These are phyloP conservation scores for Penicillium brevicompactum DNA, from an alignment of 2,329 filamentous ascomycete genomes.

Conservation along the genomic window DNA sequence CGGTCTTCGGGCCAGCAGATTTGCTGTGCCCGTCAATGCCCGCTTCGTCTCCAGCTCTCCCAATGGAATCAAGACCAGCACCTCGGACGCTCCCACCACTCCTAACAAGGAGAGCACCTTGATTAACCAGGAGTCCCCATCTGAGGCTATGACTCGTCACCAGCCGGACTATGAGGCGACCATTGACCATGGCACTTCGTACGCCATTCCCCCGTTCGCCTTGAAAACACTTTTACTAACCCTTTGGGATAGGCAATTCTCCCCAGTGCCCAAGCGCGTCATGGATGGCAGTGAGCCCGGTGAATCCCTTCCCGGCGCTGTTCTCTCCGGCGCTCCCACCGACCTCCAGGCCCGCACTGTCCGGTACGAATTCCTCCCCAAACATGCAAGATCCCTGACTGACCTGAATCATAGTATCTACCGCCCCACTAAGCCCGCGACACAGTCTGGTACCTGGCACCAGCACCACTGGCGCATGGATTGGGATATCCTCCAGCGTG, in stretches of 20 bases:
- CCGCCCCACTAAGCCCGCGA: slow-evolving; percentile 88
- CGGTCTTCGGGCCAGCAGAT: slow-evolving; percentile 35
- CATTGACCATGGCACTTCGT: slow-evolving; percentile 91
- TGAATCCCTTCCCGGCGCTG: slow-evolving; percentile 74
- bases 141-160: slow-evolving; percentile 61
- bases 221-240: slow-evolving; percentile 28
- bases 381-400: not conserved
- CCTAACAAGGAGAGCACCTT: slow-evolving; percentile 45
- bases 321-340: slow-evolving; percentile 87
- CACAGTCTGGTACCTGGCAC: slow-evolving; percentile 89
- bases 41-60: slow-evolving; percentile 40
- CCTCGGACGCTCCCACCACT: slow-evolving; percentile 47
- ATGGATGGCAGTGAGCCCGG: slow-evolving; percentile 88
- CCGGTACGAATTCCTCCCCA: slow-evolving; percentile 65
- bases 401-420: slow-evolving; percentile 73
- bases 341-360: slow-evolving; percentile 94
- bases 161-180: slow-evolving; percentile 79
- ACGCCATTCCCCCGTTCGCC: slow-evolving; percentile 39
- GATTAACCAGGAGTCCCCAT: slow-evolving; percentile 54
- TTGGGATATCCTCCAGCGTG: slow-evolving; percentile 91
- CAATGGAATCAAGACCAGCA: slow-evolving; percentile 54
- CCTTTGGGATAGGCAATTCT: slow-evolving; percentile 68
- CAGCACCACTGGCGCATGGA: slow-evolving; percentile 92
- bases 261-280: slow-evolving; percentile 83
- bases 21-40: slow-evolving; percentile 36